Conservation (phyloP, 2,329 filamentous ascomycete genomes). For the Cladosporium sp. region DNA sequence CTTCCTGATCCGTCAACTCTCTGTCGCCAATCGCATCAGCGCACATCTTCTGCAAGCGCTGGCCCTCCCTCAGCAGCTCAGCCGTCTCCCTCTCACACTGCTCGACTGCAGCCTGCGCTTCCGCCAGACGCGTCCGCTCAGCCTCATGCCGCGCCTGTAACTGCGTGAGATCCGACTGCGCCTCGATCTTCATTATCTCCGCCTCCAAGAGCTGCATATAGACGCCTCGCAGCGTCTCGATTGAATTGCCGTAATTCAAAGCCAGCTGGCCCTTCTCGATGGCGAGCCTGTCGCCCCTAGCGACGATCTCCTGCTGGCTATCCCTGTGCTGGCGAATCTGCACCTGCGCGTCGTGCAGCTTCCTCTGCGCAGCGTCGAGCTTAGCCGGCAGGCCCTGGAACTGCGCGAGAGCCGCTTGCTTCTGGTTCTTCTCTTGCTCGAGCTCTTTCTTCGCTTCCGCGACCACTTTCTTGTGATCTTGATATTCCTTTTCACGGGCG, state of each 20-base stretch:
- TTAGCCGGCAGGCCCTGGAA: conserved; percentile 64
- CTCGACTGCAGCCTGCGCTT: conserved; percentile 38
- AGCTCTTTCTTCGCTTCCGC: conserved; percentile 37
- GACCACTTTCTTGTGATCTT: neutral
- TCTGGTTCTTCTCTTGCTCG: conserved; percentile 56
- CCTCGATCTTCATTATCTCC: conserved; percentile 69
- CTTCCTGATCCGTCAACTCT: conserved; percentile 22
- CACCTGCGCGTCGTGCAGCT: conserved; percentile 37
- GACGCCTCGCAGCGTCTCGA: conserved; percentile 56
- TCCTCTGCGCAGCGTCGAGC: conserved; percentile 53
- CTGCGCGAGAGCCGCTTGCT: conserved; percentile 57
- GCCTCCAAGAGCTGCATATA: conserved; percentile 62
- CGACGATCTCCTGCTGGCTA: conserved; percentile 47
- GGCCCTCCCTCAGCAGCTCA: conserved; percentile 32
- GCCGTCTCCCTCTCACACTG: conserved; percentile 30
- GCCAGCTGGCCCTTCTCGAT: conserved; percentile 34
- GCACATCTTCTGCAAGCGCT: conserved; percentile 1
- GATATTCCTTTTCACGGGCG: conserved; percentile 16
- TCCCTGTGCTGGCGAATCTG: conserved; percentile 38
- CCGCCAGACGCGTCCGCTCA: conserved; percentile 49
- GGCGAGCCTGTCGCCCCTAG: conserved; percentile 25
- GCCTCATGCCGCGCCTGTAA: conserved; percentile 60
- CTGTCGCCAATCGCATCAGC: conserved; percentile 13
- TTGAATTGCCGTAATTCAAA: conserved; percentile 52
- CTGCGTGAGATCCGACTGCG: conserved; percentile 67